Evolutionary conservation across 2,329 filamentous ascomycete genomes (phyloP), one percentile per base, ranked within the genome.

Genomic region (Fusarium sp.): DNA sequence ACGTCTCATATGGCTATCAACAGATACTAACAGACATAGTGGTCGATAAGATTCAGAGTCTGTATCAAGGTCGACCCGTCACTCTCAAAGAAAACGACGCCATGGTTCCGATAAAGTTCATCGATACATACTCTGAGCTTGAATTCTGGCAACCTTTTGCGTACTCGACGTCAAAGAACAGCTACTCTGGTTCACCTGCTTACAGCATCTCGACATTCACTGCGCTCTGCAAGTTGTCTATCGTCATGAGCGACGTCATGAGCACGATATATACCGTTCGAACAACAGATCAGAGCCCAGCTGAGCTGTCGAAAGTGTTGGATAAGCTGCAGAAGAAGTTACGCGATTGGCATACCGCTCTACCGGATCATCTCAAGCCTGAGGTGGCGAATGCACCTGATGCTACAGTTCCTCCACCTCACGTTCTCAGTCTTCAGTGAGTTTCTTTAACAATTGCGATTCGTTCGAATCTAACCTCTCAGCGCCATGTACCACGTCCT

Each of bases 1-100:
- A 8, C 13, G 3, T 5, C 2, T 0, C 0, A 0, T 4, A 3
- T 8, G 2, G 0, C 1, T 1, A 30, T 6, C 20, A 26, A 2
- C 15, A 24, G 2, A 12, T 26, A 17, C 44, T 69, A 18, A 69
- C 38, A 30, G 3, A 13, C 1, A 14, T 3, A 68, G 63, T 68
- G 22, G 66, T 69, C 10, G 88, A 89, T 68, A 89, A 89, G 70
- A 84, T 89, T 13, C 87, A 90, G 67, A 86, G 83, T 20, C 75
- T 90, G 0, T 90, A 89, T 55, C 87, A 88, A 72, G 88, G 88
- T 1, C 84, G 87, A 2, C 88, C 87, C 0, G 84, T 83, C 0
- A 85, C 79, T 6, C 77, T 88, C 11, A 84, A 85, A 14, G 83
- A 86, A n/a, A 81, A 81, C 1, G 85, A 88, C 30, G 83, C 82